A percentile compares a stretch with the other conserved stretches of the same genome.
Evolutionary conservation across 2,329 filamentous ascomycete genomes (phyloP).

Genomic region (Pyrenochaeta sp.): DNA sequence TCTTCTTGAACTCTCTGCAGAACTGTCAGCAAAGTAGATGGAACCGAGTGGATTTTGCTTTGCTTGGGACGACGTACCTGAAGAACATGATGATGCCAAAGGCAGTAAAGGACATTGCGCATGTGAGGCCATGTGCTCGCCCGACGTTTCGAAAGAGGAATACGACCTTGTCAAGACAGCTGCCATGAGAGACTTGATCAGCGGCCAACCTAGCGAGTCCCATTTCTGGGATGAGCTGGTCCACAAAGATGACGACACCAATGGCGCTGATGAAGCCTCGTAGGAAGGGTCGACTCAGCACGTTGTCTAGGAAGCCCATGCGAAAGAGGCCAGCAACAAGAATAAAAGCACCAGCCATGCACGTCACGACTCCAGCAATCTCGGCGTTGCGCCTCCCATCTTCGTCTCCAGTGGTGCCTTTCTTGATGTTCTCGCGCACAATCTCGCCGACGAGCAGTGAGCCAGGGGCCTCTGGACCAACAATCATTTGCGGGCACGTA

Average conservation of each 20-base stretch:
- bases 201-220: slow-evolving; percentile 75
- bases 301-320: slow-evolving; percentile 91
- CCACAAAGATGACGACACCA: slow-evolving; percentile 93
- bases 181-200: slow-evolving; percentile 80
- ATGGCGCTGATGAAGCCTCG: slow-evolving; percentile 97
- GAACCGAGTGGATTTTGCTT: too few relatives aligned
- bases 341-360: slow-evolving; percentile 86
- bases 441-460: slow-evolving; percentile 90
- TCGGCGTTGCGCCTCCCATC: slow-evolving; percentile 78
- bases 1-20: slow-evolving; percentile 78
- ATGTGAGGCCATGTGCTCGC: slow-evolving; percentile 77
- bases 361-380: slow-evolving; percentile 87
- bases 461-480: slow-evolving; percentile 93
- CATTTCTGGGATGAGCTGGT: slow-evolving; percentile 91
- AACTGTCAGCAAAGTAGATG: slow-evolving; percentile 16
- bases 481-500: slow-evolving; percentile 90
- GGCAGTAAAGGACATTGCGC: slow-evolving; percentile 77
- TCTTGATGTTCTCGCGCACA: slow-evolving; percentile 78
- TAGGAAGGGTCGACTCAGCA: slow-evolving; percentile 90
- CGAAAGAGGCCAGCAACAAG: slow-evolving; percentile 85
- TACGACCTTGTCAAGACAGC: slow-evolving; percentile 82
- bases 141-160: slow-evolving; percentile 77
- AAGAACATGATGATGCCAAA: slow-evolving; percentile 92
- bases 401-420: slow-evolving; percentile 70
- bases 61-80: too few relatives aligned